phyloP scores from a whole-genome alignment of 495 filamentous ascomycete species.

The Penicillium paxilli region DNA sequence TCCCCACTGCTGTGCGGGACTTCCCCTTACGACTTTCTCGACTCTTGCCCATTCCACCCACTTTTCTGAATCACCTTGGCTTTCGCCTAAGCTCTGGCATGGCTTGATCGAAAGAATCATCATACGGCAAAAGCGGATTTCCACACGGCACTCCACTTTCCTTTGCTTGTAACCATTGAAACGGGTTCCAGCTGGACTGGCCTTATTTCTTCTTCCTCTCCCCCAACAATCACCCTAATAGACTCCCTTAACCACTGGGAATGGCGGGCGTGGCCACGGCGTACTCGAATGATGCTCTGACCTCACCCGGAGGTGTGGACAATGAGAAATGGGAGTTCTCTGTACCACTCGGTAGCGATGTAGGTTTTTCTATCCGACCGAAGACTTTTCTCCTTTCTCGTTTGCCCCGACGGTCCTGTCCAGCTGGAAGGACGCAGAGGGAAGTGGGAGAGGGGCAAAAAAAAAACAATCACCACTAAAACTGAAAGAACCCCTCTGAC shows the following conservation, averaged over 20 bases:
- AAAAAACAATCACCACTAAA: not conserved
- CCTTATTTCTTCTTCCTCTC: slow-evolving; percentile 21
- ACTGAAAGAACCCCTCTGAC: not conserved
- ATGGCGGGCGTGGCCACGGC: slow-evolving; percentile 49
- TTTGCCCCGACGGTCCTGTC: not conserved
- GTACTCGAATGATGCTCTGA: slow-evolving; percentile 43
- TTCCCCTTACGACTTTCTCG: slow-evolving; percentile 17
- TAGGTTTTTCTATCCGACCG: slow-evolving; percentile 25
- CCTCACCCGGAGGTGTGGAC: slow-evolving; percentile 36
- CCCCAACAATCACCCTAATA: not conserved
- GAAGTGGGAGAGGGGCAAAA: not conserved
- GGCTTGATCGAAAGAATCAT: slow-evolving; percentile 30
- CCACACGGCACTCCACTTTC: slow-evolving; percentile 1
- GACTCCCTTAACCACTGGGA: slow-evolving; percentile 23
- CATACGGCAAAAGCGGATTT: slow-evolving; percentile 11
- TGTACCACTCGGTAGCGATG: slow-evolving; percentile 44
- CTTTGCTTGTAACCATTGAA: slow-evolving; percentile 14
- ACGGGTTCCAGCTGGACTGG: slow-evolving; percentile 46
- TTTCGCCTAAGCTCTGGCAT: slow-evolving; percentile 29
- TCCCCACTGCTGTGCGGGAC: slow-evolving; percentile 17
- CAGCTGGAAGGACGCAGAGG: not conserved
- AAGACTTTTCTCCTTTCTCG: not conserved
- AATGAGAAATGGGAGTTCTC: slow-evolving; percentile 46
- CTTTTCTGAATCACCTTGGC: slow-evolving; percentile 8
- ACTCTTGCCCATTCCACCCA: slow-evolving; percentile 4